Percentiles rank a stretch among this genome's conserved stretches.
Conservation (phyloP, 2,329 filamentous ascomycete genomes). For the Alternaria brassicicola region DNA sequence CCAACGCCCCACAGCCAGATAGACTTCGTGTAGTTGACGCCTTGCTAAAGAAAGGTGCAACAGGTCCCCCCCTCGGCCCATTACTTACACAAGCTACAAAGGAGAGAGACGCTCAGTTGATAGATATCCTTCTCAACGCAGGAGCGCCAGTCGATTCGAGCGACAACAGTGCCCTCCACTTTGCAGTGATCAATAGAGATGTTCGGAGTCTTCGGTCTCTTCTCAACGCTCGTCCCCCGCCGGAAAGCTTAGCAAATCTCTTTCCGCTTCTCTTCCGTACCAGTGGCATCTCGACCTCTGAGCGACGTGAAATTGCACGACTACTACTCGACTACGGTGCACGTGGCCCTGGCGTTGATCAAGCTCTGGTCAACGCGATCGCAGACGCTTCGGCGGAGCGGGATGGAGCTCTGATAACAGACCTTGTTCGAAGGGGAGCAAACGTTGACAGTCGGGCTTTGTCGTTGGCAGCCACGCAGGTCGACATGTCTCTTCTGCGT, state of each 20-base stretch:
- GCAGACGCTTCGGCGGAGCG: slow-evolving; percentile 32
- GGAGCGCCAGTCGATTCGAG: slow-evolving; percentile 32
- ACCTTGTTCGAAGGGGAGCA: slow-evolving; percentile 34
- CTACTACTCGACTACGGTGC: slow-evolving; percentile 38
- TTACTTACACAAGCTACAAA: slow-evolving; percentile 40
- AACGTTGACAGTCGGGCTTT: slow-evolving; percentile 36
- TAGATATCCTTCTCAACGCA: slow-evolving; percentile 38
- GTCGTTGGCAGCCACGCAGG: slow-evolving; percentile 35
- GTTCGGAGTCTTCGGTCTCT: slow-evolving; percentile 27
- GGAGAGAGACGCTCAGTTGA: slow-evolving; percentile 35
- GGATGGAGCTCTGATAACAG: slow-evolving; percentile 34
- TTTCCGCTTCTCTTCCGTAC: slow-evolving; percentile 31
- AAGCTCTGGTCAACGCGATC: slow-evolving; percentile 38
- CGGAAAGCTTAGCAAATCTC: slow-evolving; percentile 26
- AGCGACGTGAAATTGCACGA: slow-evolving; percentile 29
- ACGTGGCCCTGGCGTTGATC: slow-evolving; percentile 35
- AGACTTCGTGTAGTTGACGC: slow-evolving; percentile 33
- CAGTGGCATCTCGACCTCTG: slow-evolving; percentile 24
- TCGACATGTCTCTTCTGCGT: slow-evolving; percentile 34
- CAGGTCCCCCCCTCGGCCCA: slow-evolving; percentile 30
- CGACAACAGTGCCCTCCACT: slow-evolving; percentile 27
- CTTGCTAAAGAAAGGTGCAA: slow-evolving; percentile 38
- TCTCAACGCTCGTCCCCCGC: slow-evolving; percentile 28
- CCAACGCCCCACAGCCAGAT: slow-evolving; percentile 25
- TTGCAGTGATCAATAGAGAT: slow-evolving; percentile 34